A percentile compares a stretch with the other conserved stretches of the same genome.
Evolutionary conservation across 495 filamentous ascomycete species (phyloP).

Genomic region (Penicillium subrubescens): DNA sequence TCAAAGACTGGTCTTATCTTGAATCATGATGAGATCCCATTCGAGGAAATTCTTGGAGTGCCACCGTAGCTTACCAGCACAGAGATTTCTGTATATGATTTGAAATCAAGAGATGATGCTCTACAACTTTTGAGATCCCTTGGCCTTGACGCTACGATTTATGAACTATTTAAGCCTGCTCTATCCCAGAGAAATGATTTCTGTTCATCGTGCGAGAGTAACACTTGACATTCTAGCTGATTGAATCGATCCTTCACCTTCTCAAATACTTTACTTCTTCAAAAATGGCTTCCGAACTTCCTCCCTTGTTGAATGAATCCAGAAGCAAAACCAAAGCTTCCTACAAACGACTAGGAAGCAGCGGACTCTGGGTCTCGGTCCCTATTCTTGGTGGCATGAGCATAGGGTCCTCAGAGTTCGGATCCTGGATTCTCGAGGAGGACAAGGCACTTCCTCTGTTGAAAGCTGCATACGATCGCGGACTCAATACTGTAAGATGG

Average conservation of each 20-base stretch:
- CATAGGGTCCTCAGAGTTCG: slow-evolving; percentile 41
- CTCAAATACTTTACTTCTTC: neutral
- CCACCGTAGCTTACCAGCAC: neutral
- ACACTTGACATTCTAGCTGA: neutral
- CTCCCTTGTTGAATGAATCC: neutral
- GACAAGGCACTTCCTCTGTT: slow-evolving; percentile 36
- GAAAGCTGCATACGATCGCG: slow-evolving; percentile 51
- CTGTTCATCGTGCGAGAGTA: neutral
- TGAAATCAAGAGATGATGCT: slow-evolving; percentile 3
- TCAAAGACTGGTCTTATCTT: neutral
- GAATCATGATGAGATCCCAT: neutral
- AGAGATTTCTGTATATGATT: neutral
- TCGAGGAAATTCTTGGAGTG: neutral
- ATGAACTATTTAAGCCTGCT: neutral
- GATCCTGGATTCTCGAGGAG: slow-evolving; percentile 48
- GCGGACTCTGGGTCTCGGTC: slow-evolving; percentile 47
- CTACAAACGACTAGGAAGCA: slow-evolving; percentile 5
- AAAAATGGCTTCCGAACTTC: neutral
- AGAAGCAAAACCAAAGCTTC: neutral
- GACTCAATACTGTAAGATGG: slow-evolving; percentile 38
- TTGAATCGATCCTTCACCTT: neutral
- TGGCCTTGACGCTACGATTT: neutral
- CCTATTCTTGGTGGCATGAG: slow-evolving; percentile 52
- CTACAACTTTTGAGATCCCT: neutral
- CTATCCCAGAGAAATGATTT: neutral